Evolutionary conservation across 306 rosid species (phyloP), one percentile per base, ranked within the genome.

Genomic region (Hippophae tibetana): DNA sequence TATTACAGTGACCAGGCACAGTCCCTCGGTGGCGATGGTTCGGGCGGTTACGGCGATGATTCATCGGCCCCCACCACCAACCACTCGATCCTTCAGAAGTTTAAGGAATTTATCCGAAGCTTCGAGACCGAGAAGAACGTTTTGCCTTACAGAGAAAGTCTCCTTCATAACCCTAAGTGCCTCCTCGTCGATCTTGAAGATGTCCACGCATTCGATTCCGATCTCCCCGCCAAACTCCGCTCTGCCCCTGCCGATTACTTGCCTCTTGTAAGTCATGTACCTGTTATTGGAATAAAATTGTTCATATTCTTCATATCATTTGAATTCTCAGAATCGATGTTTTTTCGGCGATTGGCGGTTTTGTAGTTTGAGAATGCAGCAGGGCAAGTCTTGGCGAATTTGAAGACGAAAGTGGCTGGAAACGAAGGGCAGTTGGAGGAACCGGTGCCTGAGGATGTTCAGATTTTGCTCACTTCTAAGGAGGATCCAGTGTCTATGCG

Each of bases 1-100:
- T 88, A 74, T 82, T 92, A 92, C 80, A 92, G 95, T 67, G 99
- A 92, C 69, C 99, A 88, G 74, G 94, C 99, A 3, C 87, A 85
- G 72, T 86, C 95, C 3, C 86, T 84, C 67, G 95, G 90, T 55
- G 76, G 78, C 10, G 69, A 63, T 64, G 77, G 71, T 2, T 31
- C 38, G 5, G 38, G 38, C 38, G 38, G 38, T 4, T 31, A 31
- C 47, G 68, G 70, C 31, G 81, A 31, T 31, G 38, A 62, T 9
- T 65, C 56, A 9, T 43, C 13, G 56, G 66, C 25, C 70, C 75
- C 44, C 26, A 23, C 80, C 42, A 76, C 81, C 61, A 79, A 83
- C 66, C 90, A 92, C 74, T 65, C 96, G 5, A 72, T 82, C 49
- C 83, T 85, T 57, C 96, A 76, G 70, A 92, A 92, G 48, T 78